Evolutionary conservation across 1,139 yeast genomes (phyloP).

Genomic region (Taphrina deformans): DNA sequence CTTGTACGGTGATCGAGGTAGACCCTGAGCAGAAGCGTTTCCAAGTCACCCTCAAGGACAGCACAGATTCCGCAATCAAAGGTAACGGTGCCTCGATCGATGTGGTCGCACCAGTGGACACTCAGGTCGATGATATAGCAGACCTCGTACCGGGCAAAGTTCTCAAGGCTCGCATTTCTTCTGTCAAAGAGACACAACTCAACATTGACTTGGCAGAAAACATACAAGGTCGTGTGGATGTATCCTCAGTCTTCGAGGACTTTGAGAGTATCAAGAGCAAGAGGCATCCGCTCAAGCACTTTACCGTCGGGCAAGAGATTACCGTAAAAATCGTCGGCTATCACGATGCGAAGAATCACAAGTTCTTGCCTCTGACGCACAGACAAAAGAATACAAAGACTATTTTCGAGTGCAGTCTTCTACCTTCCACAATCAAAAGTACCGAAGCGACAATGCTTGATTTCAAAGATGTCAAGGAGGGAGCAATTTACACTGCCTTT

Average conservation of each 20-base stretch:
- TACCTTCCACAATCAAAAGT: conserved; percentile 49
- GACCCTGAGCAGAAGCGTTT: conserved; percentile 37
- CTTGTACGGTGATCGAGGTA: conserved; percentile 33
- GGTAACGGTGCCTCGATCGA: conserved; percentile 34
- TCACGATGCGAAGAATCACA: conserved; percentile 71
- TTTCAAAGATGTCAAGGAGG: conserved; percentile 50
- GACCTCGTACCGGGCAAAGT: conserved; percentile 62
- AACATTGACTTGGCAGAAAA: conserved; percentile 76
- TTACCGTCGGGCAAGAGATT: conserved; percentile 59
- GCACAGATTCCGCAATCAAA: conserved; percentile 49
- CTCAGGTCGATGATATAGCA: conserved; percentile 50
- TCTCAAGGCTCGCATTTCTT: conserved; percentile 61
- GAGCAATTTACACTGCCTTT: conserved; percentile 53
- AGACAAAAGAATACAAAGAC: conserved; percentile 55
- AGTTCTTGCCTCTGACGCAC: conserved; percentile 68
- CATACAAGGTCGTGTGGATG: conserved; percentile 76
- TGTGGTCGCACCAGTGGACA: conserved; percentile 61
- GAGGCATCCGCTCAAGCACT: conserved; percentile 60
- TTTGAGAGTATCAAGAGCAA: conserved; percentile 59
- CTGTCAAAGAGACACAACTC: conserved; percentile 72
- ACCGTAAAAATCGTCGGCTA: conserved; percentile 72
- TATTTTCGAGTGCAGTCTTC: conserved; percentile 66
- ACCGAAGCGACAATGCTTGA: conserved; percentile 45
- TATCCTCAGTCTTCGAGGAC: conserved; percentile 65
- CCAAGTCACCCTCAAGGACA: conserved; percentile 51